Conservation (phyloP, 139 green algal species). For the Chlamydomonas incerta region DNA sequence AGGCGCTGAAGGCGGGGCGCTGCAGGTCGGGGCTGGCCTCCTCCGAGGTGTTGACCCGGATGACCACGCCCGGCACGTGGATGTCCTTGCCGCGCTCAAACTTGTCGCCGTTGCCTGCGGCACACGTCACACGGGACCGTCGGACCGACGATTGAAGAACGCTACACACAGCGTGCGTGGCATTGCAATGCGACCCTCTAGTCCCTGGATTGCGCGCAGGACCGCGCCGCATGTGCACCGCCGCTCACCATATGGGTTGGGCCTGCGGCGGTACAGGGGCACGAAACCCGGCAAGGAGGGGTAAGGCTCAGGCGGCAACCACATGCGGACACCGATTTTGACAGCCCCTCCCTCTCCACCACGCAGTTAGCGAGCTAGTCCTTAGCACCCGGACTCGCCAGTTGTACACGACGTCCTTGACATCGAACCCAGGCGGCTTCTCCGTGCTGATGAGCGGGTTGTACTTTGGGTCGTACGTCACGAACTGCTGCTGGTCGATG, state of each 20-base stretch:
- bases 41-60: conserved; percentile 1
- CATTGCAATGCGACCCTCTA: no score
- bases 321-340: no score
- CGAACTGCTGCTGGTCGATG: conserved; percentile 40
- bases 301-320: no score
- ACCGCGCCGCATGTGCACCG: background rate
- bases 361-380: no score
- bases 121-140: no score
- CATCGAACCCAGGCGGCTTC: background rate
- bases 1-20: conserved; percentile 15
- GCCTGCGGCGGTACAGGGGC: no score
- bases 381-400: background rate
- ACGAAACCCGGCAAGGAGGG: no score
- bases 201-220: background rate
- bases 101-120: conserved; percentile 33
- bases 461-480: conserved; percentile 15
- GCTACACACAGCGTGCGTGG: no score
- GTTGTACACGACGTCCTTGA: conserved; percentile 35
- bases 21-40: conserved; percentile 19
- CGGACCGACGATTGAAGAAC: no score
- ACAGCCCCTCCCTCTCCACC: no score
- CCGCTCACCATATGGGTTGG: conserved; percentile 22
- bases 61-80: background rate
- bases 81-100: background rate
- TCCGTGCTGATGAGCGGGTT: background rate